Evolutionary conservation across 169 alveolate genomes (phyloP), one percentile per base, ranked within the genome.

Genomic region (Plasmodium malariae): DNA sequence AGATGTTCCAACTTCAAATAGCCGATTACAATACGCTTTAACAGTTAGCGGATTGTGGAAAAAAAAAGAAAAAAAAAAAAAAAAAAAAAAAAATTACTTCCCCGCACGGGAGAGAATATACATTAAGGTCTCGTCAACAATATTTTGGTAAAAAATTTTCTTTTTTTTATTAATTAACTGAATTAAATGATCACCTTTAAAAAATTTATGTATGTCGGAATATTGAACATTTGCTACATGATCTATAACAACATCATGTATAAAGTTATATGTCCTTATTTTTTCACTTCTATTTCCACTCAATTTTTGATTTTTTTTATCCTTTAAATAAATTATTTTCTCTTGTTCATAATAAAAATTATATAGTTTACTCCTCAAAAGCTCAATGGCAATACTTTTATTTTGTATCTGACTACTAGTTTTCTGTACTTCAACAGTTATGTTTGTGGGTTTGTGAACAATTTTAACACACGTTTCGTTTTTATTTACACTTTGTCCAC

Each of bases 401-500:
- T 92, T 92, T 32, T 76, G 92, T 34, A 89, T 92, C 60, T 92
- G 95, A 6, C 93, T 73, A 1, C 86, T 40, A 0, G 95, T 89
- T 63, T 89, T 76, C 26, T 88, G 92, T 12, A 87, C 69, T 19
- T 59, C 89, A 9, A 97, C 98, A 34, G 92, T 89, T 26, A 96
- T 85, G 34, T 98, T 98, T 12, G 99, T 96, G 17, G 99, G 98
- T 32, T 95, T 88, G 91, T 98, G 99, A 1, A 97, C 95, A 1
- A 95, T 93, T 32, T 99, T 88, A 3, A 94, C 97, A 28, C 99
- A 99, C 1, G 98, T 96, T 68, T 97, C 99, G 49, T 97, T 96
- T 73, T 95, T 97, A 94, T 97, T 97, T 2, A 97, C 99, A 85
- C 97, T 98, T 87, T 98, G 97, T 14, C 99, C 99, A 34, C 99